Conservation (phyloP, 257 asterid genomes). For the Anisodus tanguticus region DNA sequence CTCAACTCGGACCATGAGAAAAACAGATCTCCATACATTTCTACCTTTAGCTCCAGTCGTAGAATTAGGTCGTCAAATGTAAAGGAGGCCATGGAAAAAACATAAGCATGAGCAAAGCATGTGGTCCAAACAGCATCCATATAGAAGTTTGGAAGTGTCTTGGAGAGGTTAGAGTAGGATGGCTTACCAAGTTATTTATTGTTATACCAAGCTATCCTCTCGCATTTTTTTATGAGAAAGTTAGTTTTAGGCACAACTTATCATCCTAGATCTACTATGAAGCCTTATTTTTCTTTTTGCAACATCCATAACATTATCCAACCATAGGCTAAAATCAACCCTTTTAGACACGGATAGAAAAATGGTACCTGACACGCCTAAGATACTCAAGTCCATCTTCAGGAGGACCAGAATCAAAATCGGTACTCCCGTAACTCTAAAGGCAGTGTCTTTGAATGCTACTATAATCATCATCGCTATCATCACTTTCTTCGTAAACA, state of each 20-base stretch:
- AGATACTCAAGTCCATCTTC: constrained; percentile 94
- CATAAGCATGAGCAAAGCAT: background rate
- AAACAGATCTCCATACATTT: background rate
- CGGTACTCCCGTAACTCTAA: constrained; percentile 77
- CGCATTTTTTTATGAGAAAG: background rate
- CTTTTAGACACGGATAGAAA: constrained; percentile 31
- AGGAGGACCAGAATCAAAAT: constrained; percentile 96
- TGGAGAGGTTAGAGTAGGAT: background rate
- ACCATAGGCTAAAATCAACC: constrained; percentile 12
- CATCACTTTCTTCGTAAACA: constrained; percentile 68
- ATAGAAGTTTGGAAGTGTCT: background rate
- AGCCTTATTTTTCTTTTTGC: background rate
- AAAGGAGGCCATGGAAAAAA: background rate
- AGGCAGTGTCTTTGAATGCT: constrained; percentile 85
- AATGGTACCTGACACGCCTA: constrained; percentile 87
- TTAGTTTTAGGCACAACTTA: background rate
- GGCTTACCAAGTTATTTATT: constrained; percentile 22
- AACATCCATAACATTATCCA: background rate
- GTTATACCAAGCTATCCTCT: background rate
- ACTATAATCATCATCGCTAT: constrained; percentile 78
- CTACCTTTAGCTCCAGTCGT: background rate
- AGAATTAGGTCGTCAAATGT: constrained; percentile 2
- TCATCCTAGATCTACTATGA: background rate
- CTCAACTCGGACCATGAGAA: background rate
- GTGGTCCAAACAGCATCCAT: background rate